Conservation (phyloP, 2,329 filamentous ascomycete species). For the Acephala macrosclerotiorum region DNA sequence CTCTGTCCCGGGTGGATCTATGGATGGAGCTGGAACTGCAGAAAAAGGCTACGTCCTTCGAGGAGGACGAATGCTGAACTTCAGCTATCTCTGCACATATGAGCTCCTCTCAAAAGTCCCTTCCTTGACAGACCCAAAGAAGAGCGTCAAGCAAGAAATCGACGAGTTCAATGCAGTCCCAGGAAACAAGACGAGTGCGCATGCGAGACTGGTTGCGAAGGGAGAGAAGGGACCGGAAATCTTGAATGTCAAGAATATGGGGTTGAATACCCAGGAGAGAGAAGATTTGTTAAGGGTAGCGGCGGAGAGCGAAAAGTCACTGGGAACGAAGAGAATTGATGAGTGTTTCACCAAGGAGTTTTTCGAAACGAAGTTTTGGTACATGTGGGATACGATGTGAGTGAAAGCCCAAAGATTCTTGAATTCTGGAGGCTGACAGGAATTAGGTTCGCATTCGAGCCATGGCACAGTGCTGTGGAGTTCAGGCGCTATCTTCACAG, state of each 20-base stretch:
- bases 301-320: slow-evolving; percentile 18
- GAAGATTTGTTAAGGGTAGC: slow-evolving; percentile 31
- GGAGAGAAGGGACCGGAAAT: slow-evolving; percentile 35
- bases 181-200: slow-evolving; percentile 32
- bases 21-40: slow-evolving; percentile 34
- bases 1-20: slow-evolving; percentile 35
- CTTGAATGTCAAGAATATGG: slow-evolving; percentile 38
- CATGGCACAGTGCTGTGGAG: slow-evolving; percentile 48
- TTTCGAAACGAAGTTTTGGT: slow-evolving; percentile 48
- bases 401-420: neutral
- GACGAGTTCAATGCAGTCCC: slow-evolving; percentile 34
- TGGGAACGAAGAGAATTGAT: slow-evolving; percentile 27
- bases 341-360: slow-evolving; percentile 39
- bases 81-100: slow-evolving; percentile 42
- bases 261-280: slow-evolving; percentile 34
- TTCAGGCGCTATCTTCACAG: slow-evolving; percentile 47
- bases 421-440: slow-evolving; percentile 1
- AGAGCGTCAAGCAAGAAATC: slow-evolving; percentile 40
- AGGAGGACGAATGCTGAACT: slow-evolving; percentile 43
- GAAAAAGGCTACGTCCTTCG: slow-evolving; percentile 39
- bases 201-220: slow-evolving; percentile 38
- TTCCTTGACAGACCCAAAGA: slow-evolving; percentile 32
- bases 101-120: slow-evolving; percentile 41
- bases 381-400: slow-evolving; percentile 47
- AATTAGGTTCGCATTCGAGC: slow-evolving; percentile 43